Base-by-base conservation (phyloP, 768 basidiomycete genomes). In the Xerocomus potaroensis region DNA sequence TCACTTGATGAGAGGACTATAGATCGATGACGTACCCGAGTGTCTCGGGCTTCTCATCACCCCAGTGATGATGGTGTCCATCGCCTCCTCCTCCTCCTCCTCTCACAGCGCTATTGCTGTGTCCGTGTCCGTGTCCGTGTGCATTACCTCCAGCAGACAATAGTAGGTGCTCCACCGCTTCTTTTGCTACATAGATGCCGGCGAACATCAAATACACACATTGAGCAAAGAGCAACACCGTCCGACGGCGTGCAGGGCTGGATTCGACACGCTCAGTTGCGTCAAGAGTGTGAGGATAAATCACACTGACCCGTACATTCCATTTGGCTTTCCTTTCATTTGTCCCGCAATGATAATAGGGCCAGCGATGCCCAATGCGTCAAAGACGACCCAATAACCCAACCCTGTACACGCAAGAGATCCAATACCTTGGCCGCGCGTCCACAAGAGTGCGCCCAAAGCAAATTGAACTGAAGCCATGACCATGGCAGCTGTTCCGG, bases 301-400 rank as follows among this genome's bases (percentile, higher is more conserved):
- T 11, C 1, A 69, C 69, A 62, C 87, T 68, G 58, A 93, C 83
- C 78, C 87, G 58, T 72, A 92, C 57, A 72, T 65, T 47, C 72
- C 65, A 19, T 69, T 56, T 14, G 59, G 23, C 19, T 50, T 57
- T 9, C 40, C 50, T 39, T 37, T 66, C 38, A 80, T 65, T 64
- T 18, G 76, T 72, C 21, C 68, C 67, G 60, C 58, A 16, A 65
- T 50, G 7, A 62, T 47, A 7, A 48, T 53, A 27, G 62, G 33
- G 67, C 72, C 19, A 85, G 63, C 16, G 64, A 95, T 77, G 0
- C 94, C 94, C 51, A 93, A 72, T 3, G 92, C 79, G 62, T 98
- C 95, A 60, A 97, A 99, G 2, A 97, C 92, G 19, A 95, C 82
- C 83, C 95, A 87, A 62, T 99, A 99, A 0, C 95, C 96, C 15